Conservation (phyloP, 2,329 filamentous ascomycete species). For the Acrocalymma vagum region DNA sequence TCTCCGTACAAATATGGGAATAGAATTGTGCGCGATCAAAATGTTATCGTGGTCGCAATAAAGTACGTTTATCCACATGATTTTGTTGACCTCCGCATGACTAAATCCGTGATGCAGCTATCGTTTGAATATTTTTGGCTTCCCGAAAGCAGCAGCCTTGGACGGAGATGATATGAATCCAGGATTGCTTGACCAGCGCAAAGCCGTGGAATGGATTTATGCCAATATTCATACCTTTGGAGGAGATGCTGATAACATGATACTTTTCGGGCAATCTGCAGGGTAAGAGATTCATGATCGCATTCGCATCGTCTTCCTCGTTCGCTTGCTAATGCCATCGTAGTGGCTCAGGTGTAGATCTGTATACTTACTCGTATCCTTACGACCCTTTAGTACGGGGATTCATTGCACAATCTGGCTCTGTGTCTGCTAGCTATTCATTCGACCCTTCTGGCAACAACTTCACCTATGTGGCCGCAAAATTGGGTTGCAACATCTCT, state of each 20-base stretch:
- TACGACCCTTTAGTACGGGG: constrained; percentile 57
- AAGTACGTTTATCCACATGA: constrained; percentile 25
- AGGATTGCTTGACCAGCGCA: constrained; percentile 48
- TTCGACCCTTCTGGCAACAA: constrained; percentile 20
- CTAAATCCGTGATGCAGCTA: too few relatives aligned
- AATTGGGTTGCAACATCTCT: constrained; percentile 26
- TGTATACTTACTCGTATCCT: constrained; percentile 56
- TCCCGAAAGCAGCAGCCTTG: constrained; percentile 38
- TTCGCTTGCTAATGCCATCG: constrained; percentile 4
- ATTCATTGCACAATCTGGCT: constrained; percentile 50
- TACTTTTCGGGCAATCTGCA: constrained; percentile 46
- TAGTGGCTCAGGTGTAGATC: constrained; percentile 51
- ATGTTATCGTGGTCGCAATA: constrained; percentile 52
- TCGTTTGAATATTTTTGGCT: constrained; percentile 47
- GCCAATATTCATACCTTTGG: constrained; percentile 46
- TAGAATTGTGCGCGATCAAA: constrained; percentile 52
- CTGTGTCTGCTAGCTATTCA: constrained; percentile 14
- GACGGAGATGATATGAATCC: constrained; percentile 36
- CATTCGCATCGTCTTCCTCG: too few relatives aligned
- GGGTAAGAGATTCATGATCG: constrained; percentile 14
- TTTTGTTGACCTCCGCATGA: constrained; percentile 5
- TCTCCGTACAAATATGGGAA: constrained; percentile 56
- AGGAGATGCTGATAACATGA: constrained; percentile 43
- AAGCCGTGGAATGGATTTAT: constrained; percentile 47
- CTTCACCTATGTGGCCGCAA: constrained; percentile 31